phyloP scores from a whole-genome alignment of 2,329 filamentous ascomycete genomes.

The Rhynchosporium graminicola region DNA sequence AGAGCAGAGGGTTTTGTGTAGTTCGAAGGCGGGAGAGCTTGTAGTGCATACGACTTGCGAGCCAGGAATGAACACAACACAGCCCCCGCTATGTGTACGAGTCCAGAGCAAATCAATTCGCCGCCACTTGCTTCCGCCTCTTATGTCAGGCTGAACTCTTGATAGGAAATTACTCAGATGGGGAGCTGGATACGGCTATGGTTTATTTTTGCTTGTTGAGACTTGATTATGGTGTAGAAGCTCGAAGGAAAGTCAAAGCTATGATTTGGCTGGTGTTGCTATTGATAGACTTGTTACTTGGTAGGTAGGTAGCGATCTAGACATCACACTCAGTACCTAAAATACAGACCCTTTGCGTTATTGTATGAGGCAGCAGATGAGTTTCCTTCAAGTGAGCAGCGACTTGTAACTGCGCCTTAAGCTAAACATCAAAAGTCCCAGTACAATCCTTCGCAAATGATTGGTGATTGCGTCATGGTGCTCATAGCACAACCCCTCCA shows the following conservation, averaged over 20 bases:
- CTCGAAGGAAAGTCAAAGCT: background rate
- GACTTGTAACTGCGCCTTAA: too few species aligned
- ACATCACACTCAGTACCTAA: background rate
- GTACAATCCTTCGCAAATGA: background rate
- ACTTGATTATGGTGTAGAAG: background rate
- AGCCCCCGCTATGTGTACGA: conserved; percentile 10
- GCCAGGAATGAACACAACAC: conserved; percentile 12
- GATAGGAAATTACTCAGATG: background rate
- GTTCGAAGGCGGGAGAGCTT: background rate
- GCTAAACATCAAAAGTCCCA: too few species aligned
- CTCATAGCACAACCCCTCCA: background rate
- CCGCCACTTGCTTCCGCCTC: conserved; percentile 9
- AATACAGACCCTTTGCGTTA: background rate
- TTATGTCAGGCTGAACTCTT: conserved; percentile 7
- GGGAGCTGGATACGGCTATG: background rate
- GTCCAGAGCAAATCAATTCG: conserved; percentile 12
- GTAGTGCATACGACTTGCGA: conserved; percentile 7
- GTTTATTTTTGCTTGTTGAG: background rate
- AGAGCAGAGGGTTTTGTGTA: conserved; percentile 4
- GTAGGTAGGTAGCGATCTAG: background rate
- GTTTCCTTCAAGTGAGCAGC: too few species aligned
- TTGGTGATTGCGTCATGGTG: background rate
- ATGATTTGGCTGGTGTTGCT: background rate
- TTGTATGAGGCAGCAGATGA: too few species aligned
- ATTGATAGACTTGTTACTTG: background rate